These are phyloP conservation scores for Centella asiatica DNA, from an alignment of 129 eudicot species.

Conservation along the genomic window DNA sequence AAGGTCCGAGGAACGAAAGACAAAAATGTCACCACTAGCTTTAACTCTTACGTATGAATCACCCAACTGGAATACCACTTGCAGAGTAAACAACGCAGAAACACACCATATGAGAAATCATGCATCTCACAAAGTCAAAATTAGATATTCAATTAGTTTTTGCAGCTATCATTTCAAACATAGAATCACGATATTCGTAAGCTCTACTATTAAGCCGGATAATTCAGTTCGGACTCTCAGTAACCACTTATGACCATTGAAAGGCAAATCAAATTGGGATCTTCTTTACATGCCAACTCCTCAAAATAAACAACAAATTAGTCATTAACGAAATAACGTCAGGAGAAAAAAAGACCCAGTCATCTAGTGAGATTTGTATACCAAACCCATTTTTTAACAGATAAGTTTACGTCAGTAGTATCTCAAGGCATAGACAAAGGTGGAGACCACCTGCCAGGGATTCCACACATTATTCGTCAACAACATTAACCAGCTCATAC, in stretches of 20 bases:
- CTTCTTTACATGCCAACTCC: constrained; percentile 34
- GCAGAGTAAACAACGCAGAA: no score
- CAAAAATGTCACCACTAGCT: no score
- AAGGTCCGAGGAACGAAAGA: no score
- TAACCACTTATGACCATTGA: background rate
- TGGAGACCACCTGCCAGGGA: constrained; percentile 1
- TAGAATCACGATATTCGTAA: no score
- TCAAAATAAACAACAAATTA: constrained; percentile 29
- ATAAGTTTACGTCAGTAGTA: constrained; percentile 28
- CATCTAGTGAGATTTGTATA: constrained; percentile 37
- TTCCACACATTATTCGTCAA: constrained; percentile 34
- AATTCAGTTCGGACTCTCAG: background rate
- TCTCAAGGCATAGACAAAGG: constrained; percentile 9
- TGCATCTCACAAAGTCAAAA: no score
- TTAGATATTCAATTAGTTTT: no score
- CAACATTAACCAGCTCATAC: constrained; percentile 79
- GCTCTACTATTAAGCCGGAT: no score
- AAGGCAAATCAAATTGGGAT: constrained; percentile 19
- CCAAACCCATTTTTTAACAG: constrained; percentile 37
- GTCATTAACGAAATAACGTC: constrained; percentile 25
- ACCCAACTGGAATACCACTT: no score
- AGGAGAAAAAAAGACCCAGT: constrained; percentile 18
- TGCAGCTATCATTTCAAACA: no score
- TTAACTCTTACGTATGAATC: no score
- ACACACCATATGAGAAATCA: no score